A percentile compares a stretch with the other conserved stretches of the same genome.
These are phyloP conservation scores for Spencermartinsiella europaea DNA, from an alignment of 805 yeast genomes.

Conservation along the genomic window DNA sequence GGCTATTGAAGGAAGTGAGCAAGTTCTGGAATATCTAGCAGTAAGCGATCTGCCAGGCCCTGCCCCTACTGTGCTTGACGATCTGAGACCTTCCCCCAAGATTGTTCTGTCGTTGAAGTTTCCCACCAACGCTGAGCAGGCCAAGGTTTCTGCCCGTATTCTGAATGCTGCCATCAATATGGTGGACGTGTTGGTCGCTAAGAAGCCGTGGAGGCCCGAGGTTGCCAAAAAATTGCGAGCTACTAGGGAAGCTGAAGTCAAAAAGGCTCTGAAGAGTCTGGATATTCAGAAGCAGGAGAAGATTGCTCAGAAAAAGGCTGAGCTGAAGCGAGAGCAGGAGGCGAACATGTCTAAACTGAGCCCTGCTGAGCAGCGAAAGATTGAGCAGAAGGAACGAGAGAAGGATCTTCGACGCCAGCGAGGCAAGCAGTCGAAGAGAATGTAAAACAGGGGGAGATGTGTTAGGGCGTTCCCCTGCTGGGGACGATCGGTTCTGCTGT, in stretches of 20 bases:
- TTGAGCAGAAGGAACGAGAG: constrained; percentile 72
- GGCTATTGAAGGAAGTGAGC: constrained; percentile 41
- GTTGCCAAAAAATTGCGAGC: constrained; percentile 68
- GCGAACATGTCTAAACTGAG: constrained; percentile 60
- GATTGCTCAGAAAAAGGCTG: constrained; percentile 60
- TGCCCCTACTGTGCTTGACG: constrained; percentile 59
- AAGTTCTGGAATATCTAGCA: constrained; percentile 60
- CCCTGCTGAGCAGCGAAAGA: constrained; percentile 74
- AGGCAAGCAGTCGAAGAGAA: constrained; percentile 20
- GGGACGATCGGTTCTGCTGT: too few species aligned
- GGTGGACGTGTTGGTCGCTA: constrained; percentile 54
- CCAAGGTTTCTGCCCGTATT: constrained; percentile 45
- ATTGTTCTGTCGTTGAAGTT: constrained; percentile 49
- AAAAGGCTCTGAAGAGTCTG: constrained; percentile 62
- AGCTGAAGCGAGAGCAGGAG: constrained; percentile 47
- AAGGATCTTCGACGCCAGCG: constrained; percentile 69
- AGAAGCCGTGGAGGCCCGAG: constrained; percentile 58
- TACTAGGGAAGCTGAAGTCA: constrained; percentile 69
- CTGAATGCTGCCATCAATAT: constrained; percentile 53
- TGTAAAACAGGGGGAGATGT: too few species aligned
- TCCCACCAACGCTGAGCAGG: constrained; percentile 46
- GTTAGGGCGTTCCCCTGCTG: too few species aligned
- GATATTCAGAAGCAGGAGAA: constrained; percentile 65
- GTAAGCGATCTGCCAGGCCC: constrained; percentile 79
- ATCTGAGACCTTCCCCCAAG: constrained; percentile 47